Evolutionary conservation across 768 basidiomycete species (phyloP).

Genomic region (Collybiopsis confluens): DNA sequence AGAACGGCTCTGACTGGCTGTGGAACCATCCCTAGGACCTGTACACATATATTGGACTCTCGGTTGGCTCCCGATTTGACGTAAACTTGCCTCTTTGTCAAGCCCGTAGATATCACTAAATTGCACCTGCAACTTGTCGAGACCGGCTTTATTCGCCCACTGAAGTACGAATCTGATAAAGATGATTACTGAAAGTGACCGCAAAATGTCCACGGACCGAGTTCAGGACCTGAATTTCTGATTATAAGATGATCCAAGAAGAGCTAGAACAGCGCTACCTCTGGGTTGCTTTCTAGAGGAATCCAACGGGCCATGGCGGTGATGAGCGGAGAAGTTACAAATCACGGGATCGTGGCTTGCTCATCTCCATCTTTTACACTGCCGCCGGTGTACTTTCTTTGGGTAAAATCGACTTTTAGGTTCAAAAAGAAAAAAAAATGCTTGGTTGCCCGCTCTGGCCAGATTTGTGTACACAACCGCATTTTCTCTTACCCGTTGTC

Average conservation of each 20-base stretch:
- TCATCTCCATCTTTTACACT: too few species aligned
- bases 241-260: constrained; percentile 5
- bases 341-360: too few species aligned
- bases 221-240: constrained; percentile 39
- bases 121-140: constrained; percentile 41
- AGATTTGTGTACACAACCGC: too few species aligned
- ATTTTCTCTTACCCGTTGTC: too few species aligned
- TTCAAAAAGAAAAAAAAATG: too few species aligned
- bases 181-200: too few species aligned
- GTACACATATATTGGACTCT: not conserved
- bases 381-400: too few species aligned
- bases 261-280: constrained; percentile 17
- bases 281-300: constrained; percentile 74
- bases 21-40: constrained; percentile 71
- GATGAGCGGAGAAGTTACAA: too few species aligned
- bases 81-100: constrained; percentile 51
- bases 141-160: constrained; percentile 72
- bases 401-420: too few species aligned
- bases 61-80: not conserved
- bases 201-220: constrained; percentile 24
- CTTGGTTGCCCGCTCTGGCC: too few species aligned
- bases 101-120: constrained; percentile 75
- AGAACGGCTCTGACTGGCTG: constrained; percentile 79
- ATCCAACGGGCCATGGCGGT: constrained; percentile 52
- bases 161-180: constrained; percentile 16